Conservation (phyloP, 768 basidiomycete genomes). For the Dacryopinax spathularia region DNA sequence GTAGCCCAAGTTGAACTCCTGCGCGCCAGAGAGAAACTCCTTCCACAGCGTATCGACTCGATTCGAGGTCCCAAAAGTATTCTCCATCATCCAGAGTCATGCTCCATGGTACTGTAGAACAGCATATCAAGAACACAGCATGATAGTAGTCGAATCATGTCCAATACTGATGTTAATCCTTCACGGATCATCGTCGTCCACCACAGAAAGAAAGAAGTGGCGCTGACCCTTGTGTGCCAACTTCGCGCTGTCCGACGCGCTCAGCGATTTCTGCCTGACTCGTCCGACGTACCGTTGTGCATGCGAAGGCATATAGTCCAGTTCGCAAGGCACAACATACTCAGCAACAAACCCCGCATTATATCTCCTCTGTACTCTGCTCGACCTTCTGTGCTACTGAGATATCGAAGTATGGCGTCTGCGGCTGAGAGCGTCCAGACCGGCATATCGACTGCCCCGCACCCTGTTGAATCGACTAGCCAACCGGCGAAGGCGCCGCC, state of each 20-base stretch:
- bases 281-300: not conserved
- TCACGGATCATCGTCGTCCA: too few relatives aligned
- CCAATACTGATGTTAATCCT: too few relatives aligned
- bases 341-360: not conserved
- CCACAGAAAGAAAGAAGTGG: not conserved
- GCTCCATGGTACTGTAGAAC: too few relatives aligned
- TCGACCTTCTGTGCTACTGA: not conserved
- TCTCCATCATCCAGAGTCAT: too few relatives aligned
- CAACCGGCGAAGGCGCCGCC: slow-evolving; percentile 17
- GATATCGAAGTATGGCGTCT: not conserved
- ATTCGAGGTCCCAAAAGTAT: too few relatives aligned
- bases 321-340: not conserved
- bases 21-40: too few relatives aligned
- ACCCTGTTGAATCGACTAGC: slow-evolving; percentile 22
- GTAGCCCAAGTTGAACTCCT: too few relatives aligned
- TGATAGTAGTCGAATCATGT: too few relatives aligned
- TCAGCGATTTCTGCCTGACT: slow-evolving; percentile 2
- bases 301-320: not conserved
- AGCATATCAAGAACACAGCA: too few relatives aligned
- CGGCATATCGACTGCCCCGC: slow-evolving; percentile 15
- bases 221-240: not conserved
- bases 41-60: too few relatives aligned
- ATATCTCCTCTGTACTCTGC: not conserved
- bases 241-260: not conserved
- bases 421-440: not conserved